Evolutionary conservation across 1,284 basidiomycete species (phyloP).

Genomic region (Apiotrichum brassicae): DNA sequence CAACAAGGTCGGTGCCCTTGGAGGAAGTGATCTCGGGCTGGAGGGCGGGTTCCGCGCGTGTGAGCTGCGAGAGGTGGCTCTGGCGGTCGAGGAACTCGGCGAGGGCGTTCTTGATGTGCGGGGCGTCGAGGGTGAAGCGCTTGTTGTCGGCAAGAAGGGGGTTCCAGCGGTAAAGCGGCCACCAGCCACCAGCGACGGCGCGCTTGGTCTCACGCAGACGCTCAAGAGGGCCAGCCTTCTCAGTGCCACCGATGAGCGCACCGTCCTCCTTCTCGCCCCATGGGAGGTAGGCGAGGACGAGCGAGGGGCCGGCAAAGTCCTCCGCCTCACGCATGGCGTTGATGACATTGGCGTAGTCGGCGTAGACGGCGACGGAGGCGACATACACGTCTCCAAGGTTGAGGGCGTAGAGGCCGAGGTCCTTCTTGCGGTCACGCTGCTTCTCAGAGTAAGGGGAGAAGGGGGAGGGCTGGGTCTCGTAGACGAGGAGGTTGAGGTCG

Average conservation of each 20-base stretch:
- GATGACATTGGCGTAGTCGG: conserved; percentile 90
- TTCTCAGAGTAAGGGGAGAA: conserved; percentile 53
- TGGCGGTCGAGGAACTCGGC: conserved; percentile 91
- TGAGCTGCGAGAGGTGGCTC: conserved; percentile 90
- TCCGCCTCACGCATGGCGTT: conserved; percentile 91
- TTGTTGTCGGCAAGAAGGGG: conserved; percentile 80
- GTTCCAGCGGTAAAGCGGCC: conserved; percentile 98
- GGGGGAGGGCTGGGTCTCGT: conserved; percentile 78
- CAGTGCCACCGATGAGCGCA: conserved; percentile 56
- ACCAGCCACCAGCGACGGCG: conserved; percentile 92
- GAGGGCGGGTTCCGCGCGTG: conserved; percentile 67
- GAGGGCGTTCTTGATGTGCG: conserved; percentile 90
- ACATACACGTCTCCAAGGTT: conserved; percentile 97
- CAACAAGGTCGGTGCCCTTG: conserved; percentile 75
- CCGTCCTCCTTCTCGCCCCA: conserved; percentile 60
- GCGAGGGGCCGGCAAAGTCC: conserved; percentile 77
- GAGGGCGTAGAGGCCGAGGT: conserved; percentile 95
- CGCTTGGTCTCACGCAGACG: conserved; percentile 95
- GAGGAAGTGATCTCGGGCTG: conserved; percentile 78
- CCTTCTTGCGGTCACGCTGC: conserved; percentile 64
- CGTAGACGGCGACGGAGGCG: conserved; percentile 89
- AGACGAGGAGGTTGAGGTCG: conserved; percentile 90
- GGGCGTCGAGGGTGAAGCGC: conserved; percentile 82
- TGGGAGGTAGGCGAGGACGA: conserved; percentile 92
- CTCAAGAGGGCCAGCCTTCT: conserved; percentile 68